Conservation (phyloP, 23 red algal genomes). For the Gracilaria vermiculophylla region DNA sequence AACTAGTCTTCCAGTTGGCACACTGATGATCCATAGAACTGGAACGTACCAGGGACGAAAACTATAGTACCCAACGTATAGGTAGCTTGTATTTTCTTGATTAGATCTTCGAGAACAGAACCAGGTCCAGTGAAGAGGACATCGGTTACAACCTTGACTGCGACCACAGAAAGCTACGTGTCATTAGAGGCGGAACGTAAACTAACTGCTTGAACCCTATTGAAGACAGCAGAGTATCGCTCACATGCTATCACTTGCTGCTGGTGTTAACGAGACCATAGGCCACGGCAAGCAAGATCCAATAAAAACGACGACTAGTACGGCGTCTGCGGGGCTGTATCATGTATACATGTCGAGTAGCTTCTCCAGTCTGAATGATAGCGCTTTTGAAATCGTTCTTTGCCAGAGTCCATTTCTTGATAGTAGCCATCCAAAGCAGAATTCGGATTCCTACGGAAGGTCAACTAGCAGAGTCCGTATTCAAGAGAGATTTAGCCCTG, state of each 20-base stretch:
- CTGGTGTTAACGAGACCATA: slow-evolving; percentile 25
- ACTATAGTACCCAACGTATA: slow-evolving; percentile 12
- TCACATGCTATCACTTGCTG: slow-evolving; percentile 19
- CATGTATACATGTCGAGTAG: slow-evolving; percentile 27
- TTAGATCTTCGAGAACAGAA: neutral
- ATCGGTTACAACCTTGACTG: slow-evolving; percentile 39
- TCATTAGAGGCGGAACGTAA: slow-evolving; percentile 10
- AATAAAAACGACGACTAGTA: neutral
- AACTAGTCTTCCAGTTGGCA: neutral
- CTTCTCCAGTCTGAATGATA: slow-evolving; percentile 35
- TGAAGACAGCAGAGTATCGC: neutral
- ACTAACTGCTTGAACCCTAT: slow-evolving; percentile 24
- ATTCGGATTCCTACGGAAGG: slow-evolving; percentile 18
- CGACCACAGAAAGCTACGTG: neutral
- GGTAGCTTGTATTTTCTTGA: neutral
- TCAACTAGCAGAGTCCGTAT: slow-evolving; percentile 32
- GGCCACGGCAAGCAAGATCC: slow-evolving; percentile 15
- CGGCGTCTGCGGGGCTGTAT: neutral
- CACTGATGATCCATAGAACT: neutral
- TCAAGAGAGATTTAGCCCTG: neutral
- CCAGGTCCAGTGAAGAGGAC: slow-evolving; percentile 12
- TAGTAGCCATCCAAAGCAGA: slow-evolving; percentile 1
- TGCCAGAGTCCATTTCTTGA: slow-evolving; percentile 5
- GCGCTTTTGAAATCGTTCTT: slow-evolving; percentile 55
- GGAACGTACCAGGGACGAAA: slow-evolving; percentile 1